Evolutionary conservation across 495 filamentous ascomycete species (phyloP).

Genomic region (Barbatosphaeria neglecta): DNA sequence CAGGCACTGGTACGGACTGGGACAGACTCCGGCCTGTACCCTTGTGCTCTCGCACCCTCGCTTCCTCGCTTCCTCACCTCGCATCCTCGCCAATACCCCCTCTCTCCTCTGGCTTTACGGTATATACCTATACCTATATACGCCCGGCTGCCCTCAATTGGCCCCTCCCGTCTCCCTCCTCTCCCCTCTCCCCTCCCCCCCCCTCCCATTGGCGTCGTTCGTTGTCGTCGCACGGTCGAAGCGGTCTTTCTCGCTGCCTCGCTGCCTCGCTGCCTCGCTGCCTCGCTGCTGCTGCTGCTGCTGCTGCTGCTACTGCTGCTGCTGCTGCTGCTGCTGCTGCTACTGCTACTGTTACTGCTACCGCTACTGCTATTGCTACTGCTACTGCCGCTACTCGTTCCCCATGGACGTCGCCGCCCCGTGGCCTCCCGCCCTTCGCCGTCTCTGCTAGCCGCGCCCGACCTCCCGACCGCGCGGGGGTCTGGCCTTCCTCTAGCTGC

Average conservation of each 20-base stretch:
- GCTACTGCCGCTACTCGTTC: too few relatives aligned
- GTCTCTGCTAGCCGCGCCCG: too few relatives aligned
- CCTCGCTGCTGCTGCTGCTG: neutral
- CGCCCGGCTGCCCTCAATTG: neutral
- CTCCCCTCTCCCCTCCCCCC: neutral
- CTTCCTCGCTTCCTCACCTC: neutral
- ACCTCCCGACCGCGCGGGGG: conserved; percentile 17
- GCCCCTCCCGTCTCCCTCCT: neutral
- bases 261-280: neutral
- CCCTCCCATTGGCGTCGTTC: neutral
- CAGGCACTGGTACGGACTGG: too few relatives aligned
- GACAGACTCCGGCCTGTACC: neutral
- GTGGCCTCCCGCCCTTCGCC: too few relatives aligned
- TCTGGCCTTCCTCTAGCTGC: conserved; percentile 15
- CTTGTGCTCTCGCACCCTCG: neutral
- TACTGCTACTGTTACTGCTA: too few relatives aligned
- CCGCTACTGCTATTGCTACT: too few relatives aligned
- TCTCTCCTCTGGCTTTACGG: too few relatives aligned
- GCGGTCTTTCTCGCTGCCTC: neutral
- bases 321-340: too few relatives aligned
- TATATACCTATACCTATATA: too few relatives aligned
- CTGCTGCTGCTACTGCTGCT: too few relatives aligned
- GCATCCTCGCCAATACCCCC: too few relatives aligned
- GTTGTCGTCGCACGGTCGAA: neutral
- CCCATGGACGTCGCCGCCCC: too few relatives aligned